A percentile compares a stretch with the other conserved stretches of the same genome.
phyloP scores from a whole-genome alignment of 192 early-diverging fungal genomes.

The Geranomyces michiganensis region DNA sequence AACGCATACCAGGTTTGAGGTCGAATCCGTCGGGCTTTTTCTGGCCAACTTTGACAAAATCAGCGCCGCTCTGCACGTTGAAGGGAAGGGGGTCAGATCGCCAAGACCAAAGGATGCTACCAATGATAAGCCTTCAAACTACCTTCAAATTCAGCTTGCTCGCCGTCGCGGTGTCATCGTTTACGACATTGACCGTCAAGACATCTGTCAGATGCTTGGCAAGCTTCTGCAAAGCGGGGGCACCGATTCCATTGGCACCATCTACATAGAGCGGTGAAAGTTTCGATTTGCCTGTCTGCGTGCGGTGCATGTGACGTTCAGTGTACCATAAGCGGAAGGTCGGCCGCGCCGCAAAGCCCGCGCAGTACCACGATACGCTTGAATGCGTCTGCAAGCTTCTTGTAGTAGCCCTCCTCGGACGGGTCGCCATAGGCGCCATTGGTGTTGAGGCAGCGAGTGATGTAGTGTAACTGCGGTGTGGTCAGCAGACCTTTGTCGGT shows the following conservation, averaged over 20 bases:
- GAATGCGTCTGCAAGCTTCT: conserved; percentile 86
- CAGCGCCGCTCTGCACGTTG: conserved; percentile 81
- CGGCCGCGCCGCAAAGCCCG: not conserved
- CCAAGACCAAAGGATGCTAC: not conserved
- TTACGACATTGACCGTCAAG: conserved; percentile 69
- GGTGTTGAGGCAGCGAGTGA: conserved; percentile 88
- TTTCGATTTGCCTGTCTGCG: conserved; percentile 68
- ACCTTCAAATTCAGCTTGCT: conserved; percentile 87
- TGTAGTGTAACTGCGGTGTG: conserved; percentile 97
- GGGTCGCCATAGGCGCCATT: conserved; percentile 82
- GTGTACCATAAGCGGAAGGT: no score
- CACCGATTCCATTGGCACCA: conserved; percentile 96
- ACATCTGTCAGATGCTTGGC: conserved; percentile 65
- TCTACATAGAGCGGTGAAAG: conserved; percentile 80
- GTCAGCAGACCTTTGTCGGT: conserved; percentile 87
- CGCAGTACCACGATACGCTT: conserved; percentile 70
- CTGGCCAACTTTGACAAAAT: conserved; percentile 94
- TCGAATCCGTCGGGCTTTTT: conserved; percentile 70
- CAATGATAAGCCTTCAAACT: conserved; percentile 10
- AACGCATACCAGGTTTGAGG: conserved; percentile 70
- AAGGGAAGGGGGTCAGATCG: not conserved
- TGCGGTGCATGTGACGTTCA: no score
- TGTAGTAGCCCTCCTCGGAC: conserved; percentile 88
- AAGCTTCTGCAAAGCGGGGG: conserved; percentile 83
- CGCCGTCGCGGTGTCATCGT: conserved; percentile 70